These are phyloP conservation scores for Maudiozyma barnettii DNA, from an alignment of 805 yeast genomes.

Conservation along the genomic window DNA sequence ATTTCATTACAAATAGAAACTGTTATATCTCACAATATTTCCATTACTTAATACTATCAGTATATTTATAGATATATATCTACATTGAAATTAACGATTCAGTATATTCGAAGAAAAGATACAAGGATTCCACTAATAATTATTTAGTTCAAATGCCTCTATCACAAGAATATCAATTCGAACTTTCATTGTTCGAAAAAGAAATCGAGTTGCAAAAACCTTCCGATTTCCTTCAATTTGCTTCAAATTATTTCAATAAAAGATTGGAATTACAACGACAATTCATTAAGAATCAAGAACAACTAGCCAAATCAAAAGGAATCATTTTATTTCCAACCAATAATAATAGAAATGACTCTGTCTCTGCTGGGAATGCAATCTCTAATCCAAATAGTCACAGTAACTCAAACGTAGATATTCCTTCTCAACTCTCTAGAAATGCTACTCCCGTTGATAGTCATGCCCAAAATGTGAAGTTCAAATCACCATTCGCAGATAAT, in stretches of 20 bases:
- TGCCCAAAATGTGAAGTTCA: conserved; percentile 32
- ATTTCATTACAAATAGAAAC: background rate
- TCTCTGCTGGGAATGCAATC: conserved; percentile 20
- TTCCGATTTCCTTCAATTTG: conserved; percentile 60
- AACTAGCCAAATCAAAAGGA: conserved; percentile 42
- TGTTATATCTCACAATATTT: background rate
- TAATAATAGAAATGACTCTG: conserved; percentile 23
- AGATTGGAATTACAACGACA: conserved; percentile 47
- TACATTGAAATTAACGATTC: no score
- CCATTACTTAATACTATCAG: no score
- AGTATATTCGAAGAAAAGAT: background rate
- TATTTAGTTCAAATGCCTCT: no score
- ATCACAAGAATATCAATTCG: conserved; percentile 28
- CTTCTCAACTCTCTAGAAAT: conserved; percentile 6
- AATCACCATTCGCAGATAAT: conserved; percentile 52
- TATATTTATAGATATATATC: no score
- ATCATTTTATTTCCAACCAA: conserved; percentile 33
- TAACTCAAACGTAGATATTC: background rate
- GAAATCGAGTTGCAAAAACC: conserved; percentile 51
- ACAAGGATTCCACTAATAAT: background rate
- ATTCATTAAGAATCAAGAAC: conserved; percentile 7
- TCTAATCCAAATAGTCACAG: conserved; percentile 1
- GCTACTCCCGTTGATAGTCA: conserved; percentile 1
- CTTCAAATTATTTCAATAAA: conserved; percentile 60
- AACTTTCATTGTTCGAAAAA: conserved; percentile 53